Evolutionary conservation across 495 filamentous ascomycete genomes (phyloP).

Genomic region (Terfezia claveryi): DNA sequence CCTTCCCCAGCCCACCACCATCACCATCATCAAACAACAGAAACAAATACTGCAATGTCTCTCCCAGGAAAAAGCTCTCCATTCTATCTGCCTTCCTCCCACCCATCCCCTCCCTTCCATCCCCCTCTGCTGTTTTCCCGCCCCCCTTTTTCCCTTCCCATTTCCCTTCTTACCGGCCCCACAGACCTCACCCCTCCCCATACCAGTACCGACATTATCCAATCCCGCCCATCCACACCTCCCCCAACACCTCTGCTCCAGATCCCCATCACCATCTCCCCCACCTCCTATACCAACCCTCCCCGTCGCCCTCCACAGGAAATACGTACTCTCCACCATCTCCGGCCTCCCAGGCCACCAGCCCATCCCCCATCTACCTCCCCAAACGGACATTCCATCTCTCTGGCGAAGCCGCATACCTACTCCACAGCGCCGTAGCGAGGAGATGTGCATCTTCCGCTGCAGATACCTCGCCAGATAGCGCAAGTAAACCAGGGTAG

Average conservation of each 20-base stretch:
- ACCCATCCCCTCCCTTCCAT: conserved; percentile 30
- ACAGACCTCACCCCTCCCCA: too few species aligned
- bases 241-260: conserved; percentile 78
- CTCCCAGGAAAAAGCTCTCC: conserved; percentile 97
- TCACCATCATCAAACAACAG: conserved; percentile 47
- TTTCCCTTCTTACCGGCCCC: too few species aligned
- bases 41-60: conserved; percentile 88
- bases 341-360: conserved; percentile 95
- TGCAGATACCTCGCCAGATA: conserved; percentile 75
- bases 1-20: conserved; percentile 30
- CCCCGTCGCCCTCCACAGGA: conserved; percentile 79
- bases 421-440: conserved; percentile 79
- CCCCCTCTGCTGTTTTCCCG: too few species aligned
- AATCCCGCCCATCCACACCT: conserved; percentile 87
- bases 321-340: conserved; percentile 88
- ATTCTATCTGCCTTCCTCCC: conserved; percentile 86
- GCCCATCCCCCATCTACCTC: conserved; percentile 66
- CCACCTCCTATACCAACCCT: conserved; percentile 94
- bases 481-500: conserved; percentile 73
- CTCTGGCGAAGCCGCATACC: conserved; percentile 80
- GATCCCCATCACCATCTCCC: conserved; percentile 83
- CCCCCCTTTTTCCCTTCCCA: too few species aligned
- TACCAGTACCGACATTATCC: conserved; percentile 55
- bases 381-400: conserved; percentile 72
- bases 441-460: conserved; percentile 73